phyloP scores from a whole-genome alignment of 179 eudicot species.

The Camellia oleifera region DNA sequence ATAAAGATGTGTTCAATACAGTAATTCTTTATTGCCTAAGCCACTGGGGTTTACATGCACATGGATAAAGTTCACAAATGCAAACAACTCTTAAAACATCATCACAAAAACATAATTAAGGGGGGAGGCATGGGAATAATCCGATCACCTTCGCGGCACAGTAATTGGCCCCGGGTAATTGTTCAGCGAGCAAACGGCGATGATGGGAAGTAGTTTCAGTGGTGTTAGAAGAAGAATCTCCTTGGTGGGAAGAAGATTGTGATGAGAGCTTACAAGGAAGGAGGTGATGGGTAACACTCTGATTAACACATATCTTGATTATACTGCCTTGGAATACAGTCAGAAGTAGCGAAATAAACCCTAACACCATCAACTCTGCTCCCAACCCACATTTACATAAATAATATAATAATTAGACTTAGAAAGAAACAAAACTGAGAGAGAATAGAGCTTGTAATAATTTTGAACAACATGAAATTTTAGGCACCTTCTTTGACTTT shows the following conservation, averaged over 20 bases:
- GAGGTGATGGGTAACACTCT: constrained; percentile 36
- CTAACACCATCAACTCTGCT: constrained; percentile 91
- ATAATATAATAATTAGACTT: no score
- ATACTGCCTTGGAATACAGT: constrained; percentile 74
- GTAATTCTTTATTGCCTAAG: no score
- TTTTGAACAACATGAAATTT: no score
- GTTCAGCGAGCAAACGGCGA: constrained; percentile 59
- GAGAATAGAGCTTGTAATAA: no score
- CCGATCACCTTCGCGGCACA: constrained; percentile 66
- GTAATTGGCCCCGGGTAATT: constrained; percentile 24
- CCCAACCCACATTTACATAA: neutral
- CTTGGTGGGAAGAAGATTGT: neutral
- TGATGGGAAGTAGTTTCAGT: constrained; percentile 28
- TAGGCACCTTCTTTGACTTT: constrained; percentile 70
- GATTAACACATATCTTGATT: constrained; percentile 56
- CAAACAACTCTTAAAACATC: neutral
- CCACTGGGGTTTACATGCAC: no score
- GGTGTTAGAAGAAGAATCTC: constrained; percentile 21
- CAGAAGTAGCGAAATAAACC: constrained; percentile 77
- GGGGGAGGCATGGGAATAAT: neutral
- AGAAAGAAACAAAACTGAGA: no score
- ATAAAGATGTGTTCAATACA: no score
- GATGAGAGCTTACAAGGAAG: constrained; percentile 57
- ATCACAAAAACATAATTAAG: neutral
- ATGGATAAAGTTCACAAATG: no score